Evolutionary conservation across 2,329 filamentous ascomycete species (phyloP).

Genomic region (Huntiella omanensis): DNA sequence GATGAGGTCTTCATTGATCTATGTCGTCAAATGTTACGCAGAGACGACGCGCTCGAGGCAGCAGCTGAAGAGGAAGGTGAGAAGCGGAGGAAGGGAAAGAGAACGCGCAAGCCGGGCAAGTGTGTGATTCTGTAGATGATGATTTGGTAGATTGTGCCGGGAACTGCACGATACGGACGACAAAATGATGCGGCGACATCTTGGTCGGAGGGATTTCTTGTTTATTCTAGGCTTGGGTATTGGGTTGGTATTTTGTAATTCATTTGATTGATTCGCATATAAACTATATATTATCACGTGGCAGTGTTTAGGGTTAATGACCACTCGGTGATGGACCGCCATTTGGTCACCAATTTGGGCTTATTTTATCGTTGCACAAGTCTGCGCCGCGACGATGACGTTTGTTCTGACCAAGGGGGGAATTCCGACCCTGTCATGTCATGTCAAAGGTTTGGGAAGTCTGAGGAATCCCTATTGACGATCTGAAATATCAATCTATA

Average conservation of each 20-base stretch:
- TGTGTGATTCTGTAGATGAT: conserved; percentile 13
- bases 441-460: too few relatives aligned
- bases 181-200: not conserved
- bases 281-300: not conserved
- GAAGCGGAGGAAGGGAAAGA: conserved; percentile 17
- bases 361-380: too few relatives aligned
- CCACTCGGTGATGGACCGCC: not conserved
- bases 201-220: not conserved
- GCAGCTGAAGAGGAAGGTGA: conserved; percentile 21
- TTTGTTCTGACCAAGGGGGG: too few relatives aligned
- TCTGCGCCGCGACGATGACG: too few relatives aligned
- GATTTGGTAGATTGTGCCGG: not conserved
- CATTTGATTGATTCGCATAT: too few relatives aligned
- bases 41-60: conserved; percentile 35
- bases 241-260: too few relatives aligned
- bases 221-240: not conserved
- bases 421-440: too few relatives aligned
- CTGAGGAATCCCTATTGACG: too few relatives aligned
- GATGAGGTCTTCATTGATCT: conserved; percentile 79
- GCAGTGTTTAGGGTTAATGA: not conserved
- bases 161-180: not conserved
- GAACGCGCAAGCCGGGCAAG: conserved; percentile 15
- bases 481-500: too few relatives aligned
- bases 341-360: too few relatives aligned
- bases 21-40: conserved; percentile 64